Base-by-base conservation (phyloP, 192 early-diverging fungal species). In the Kappamyces sp. region DNA sequence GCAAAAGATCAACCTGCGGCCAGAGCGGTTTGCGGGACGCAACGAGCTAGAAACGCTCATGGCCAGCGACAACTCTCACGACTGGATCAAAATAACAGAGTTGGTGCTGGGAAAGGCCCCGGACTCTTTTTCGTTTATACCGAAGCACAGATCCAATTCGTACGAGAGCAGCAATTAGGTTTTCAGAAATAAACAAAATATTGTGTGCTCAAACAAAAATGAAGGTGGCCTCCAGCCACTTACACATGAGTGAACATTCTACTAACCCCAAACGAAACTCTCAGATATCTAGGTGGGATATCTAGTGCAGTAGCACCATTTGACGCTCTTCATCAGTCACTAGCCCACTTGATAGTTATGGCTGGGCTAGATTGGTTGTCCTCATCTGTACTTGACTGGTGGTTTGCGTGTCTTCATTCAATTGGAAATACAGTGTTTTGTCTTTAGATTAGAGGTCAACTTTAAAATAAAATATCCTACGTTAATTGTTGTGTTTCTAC, bases 11-110 rank as follows among this genome's bases (percentile, higher is more conserved):
- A 96, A 94, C 63, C 86, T 95, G 13, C 78, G 96, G 13, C 91
- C 94, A 40, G 89, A 89, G 32, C 71, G 80, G 3, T 98, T 86
- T 61, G 64, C 74, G 10, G 96, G 96, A 5, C 74, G 96, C 35
- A 83, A 93, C 61, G 92, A 97, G 10, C 67, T 95, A 12, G 96
- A 98, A 72, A 98, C 94, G 1, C 71, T 98, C 62, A 87, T 98
- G 91, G 91, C 87, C 8, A 91, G 87, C 47, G 64, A 82, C 13
- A 74, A 79, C 47, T 79, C 79, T 2, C 58, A 67, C 9, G 94
- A 97, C 69, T 98, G 96, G 96, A 81, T 98, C 64, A 91, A 94
- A 63, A 70, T 97, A 33, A 86, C 87, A 49, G 93, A 98, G 64
- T 86, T 86, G 83, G 58, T 98, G 9, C 68, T 97, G n/a, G 94